Evolutionary conservation across 2,329 filamentous ascomycete species (phyloP), one percentile per base, ranked within the genome.

Genomic region (Plenodomus tracheiphilus): DNA sequence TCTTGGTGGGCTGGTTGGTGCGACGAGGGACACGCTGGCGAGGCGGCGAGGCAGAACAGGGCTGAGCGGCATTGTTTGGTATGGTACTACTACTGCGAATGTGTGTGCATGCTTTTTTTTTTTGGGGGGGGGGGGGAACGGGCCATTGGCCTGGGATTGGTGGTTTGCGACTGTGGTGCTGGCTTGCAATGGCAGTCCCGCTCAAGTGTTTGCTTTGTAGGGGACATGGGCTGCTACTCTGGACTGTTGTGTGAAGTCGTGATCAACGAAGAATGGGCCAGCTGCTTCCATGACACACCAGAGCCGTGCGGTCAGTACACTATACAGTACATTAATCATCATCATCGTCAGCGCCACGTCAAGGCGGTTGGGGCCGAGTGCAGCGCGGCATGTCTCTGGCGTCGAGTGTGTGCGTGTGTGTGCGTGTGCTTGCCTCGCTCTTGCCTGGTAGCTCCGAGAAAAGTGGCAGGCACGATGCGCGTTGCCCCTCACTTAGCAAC

Each of bases 291-390:
- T 37, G 11, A 8, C 35, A 9, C 16, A n/a, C n/a, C n/a, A n/a
- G n/a, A n/a, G n/a, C n/a, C n/a, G n/a, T n/a, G n/a, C n/a, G n/a
- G n/a, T n/a, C 34, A 36, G 34, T 15, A n/a, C 6, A 36, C 34
- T n/a, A 15, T 32, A n/a, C n/a, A n/a, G n/a, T n/a, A n/a, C n/a
- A n/a, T n/a, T n/a, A n/a, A n/a, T n/a, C n/a, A n/a, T 42, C 18
- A 37, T 43, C 47, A 49, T 56, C 41, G 54, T 49, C 30, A 40
- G 46, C 39, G 47, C 39, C 48, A 51, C 54, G 49, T 51, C 52
- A 47, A 56, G 21, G 49, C 32, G 43, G 39, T 39, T 52, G 51
- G 37, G 54, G 51, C 50, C 47, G 17, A 47, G 47, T 42, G 56
- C 53, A 54, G 56, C 42, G 38, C 2, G 39, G 50, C 41, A 48